A percentile compares a stretch with the other conserved stretches of the same genome.
These are phyloP conservation scores for Cicer arietinum DNA, from an alignment of 306 rosid species.

Conservation along the genomic window DNA sequence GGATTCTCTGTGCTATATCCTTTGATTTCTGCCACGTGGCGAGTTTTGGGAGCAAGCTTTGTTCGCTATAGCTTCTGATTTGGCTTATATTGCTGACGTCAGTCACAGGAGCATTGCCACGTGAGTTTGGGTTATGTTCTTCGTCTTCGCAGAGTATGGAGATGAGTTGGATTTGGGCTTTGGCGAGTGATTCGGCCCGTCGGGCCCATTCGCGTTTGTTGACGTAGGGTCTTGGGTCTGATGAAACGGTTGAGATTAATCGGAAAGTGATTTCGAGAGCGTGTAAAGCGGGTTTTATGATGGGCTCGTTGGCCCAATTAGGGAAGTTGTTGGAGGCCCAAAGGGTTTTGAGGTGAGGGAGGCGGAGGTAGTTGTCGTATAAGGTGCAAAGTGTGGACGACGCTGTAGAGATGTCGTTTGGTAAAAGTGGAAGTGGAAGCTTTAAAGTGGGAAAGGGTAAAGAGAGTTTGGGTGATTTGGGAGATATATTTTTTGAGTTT, in stretches of 20 bases:
- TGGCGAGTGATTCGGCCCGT: conserved; percentile 63
- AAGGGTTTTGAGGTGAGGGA: conserved; percentile 64
- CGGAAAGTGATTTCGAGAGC: conserved; percentile 87
- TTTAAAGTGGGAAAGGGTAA: conserved; percentile 53
- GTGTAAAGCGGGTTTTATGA: conserved; percentile 74
- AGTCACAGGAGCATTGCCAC: conserved; percentile 65
- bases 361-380: conserved; percentile 76
- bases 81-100: conserved; percentile 46
- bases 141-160: conserved; percentile 74
- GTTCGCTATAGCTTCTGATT: conserved; percentile 65
- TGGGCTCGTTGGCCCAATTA: conserved; percentile 70
- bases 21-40: conserved; percentile 78
- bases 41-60: conserved; percentile 73
- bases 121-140: conserved; percentile 52
- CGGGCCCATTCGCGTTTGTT: conserved; percentile 81
- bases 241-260: conserved; percentile 62
- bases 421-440: conserved; percentile 39
- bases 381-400: conserved; percentile 60
- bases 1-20: conserved; percentile 59
- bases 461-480: conserved; percentile 67
- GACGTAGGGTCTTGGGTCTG: conserved; percentile 72
- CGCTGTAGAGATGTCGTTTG: conserved; percentile 62
- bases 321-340: conserved; percentile 72
- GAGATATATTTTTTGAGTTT: conserved; percentile 57
- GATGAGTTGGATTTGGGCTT: conserved; percentile 62